Evolutionary conservation across 306 rosid species (phyloP), one percentile per base, ranked within the genome.

Genomic region (Prunus mume): DNA sequence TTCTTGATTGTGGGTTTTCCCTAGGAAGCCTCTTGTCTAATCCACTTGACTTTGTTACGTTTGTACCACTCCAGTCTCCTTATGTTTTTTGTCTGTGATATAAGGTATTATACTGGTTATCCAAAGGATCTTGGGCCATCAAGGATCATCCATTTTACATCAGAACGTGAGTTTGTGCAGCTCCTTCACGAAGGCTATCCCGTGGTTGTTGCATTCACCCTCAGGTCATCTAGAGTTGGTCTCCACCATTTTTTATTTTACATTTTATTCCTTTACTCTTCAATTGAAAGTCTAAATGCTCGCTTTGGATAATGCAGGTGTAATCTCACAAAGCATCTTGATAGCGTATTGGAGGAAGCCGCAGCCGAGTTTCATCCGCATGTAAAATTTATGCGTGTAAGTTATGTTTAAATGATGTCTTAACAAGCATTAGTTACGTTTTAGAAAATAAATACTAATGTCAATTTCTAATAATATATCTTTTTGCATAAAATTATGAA

Each of bases 111-210:
- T 72, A 89, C 90, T 65, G 97, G 97, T 73, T 90, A 85, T 77
- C 97, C 97, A 43, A 95, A 95, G 89, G 87, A 88, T 81, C 92
- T 92, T 51, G 97, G 96, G 75, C 92, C 97, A 52, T 89, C 99
- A 32, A 79, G 89, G 83, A 90, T 95, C 65, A 79, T 90, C 83
- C 88, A 90, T 90, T 92, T 92, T 85, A 90, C 92, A 52, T 92
- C 97, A 55, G 97, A 95, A 84, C 95, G 93, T 15, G 92, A 95
- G 79, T 95, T 95, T 80, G 88, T 95, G 72, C 89, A 84, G 56
- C 93, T 95, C 64, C 97, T 95, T 82, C 95, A 90, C 67, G 95
- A 95, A 85, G 96, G 97, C 67, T 63, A 82, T 85, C 99, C 97
- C 12, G 84, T 92, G 24, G 93, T 88, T 69, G 97, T 83, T 82